Percentiles rank a stretch among this genome's conserved stretches.
phyloP scores from a whole-genome alignment of 768 basidiomycete genomes.

The Epithele typhae region DNA sequence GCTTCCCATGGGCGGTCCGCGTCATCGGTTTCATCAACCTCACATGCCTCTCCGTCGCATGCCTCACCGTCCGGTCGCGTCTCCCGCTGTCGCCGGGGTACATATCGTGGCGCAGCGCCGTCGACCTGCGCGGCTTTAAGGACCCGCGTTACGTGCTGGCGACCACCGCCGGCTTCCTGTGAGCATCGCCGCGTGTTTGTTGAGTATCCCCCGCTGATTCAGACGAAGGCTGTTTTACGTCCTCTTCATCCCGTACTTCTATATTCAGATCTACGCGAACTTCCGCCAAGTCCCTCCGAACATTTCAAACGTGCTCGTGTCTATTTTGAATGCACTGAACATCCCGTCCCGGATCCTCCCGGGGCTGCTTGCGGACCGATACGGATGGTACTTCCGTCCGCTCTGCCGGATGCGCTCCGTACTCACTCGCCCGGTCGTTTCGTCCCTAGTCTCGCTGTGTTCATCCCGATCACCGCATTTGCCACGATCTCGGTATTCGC shows the following conservation, averaged over 20 bases:
- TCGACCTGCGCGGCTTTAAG: constrained; percentile 26
- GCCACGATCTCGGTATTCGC: constrained; percentile 23
- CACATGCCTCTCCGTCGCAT: constrained; percentile 20
- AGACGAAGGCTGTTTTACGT: constrained; percentile 24
- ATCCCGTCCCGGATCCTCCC: constrained; percentile 26
- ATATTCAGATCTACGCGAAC: constrained; percentile 28
- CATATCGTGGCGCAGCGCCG: constrained; percentile 18
- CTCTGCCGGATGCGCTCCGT: neutral
- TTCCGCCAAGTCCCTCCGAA: constrained; percentile 20
- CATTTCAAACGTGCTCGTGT: constrained; percentile 24
- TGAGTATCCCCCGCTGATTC: neutral
- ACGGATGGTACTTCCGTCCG: constrained; percentile 19
- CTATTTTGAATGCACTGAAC: constrained; percentile 29
- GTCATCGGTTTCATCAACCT: constrained; percentile 26
- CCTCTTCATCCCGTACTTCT: constrained; percentile 31
- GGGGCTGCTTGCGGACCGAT: constrained; percentile 26
- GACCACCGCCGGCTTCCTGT: constrained; percentile 20
- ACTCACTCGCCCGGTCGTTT: too few relatives aligned
- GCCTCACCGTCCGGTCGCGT: constrained; percentile 24
- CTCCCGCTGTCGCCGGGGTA: constrained; percentile 23
- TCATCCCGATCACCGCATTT: constrained; percentile 23
- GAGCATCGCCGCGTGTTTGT: neutral
- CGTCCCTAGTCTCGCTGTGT: constrained; percentile 22
- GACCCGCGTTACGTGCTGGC: constrained; percentile 20
- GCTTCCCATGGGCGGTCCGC: constrained; percentile 29